Percentiles rank a stretch among this genome's conserved stretches.
phyloP scores from a whole-genome alignment of 192 early-diverging fungal genomes.

The Chytriomyces sp. region DNA sequence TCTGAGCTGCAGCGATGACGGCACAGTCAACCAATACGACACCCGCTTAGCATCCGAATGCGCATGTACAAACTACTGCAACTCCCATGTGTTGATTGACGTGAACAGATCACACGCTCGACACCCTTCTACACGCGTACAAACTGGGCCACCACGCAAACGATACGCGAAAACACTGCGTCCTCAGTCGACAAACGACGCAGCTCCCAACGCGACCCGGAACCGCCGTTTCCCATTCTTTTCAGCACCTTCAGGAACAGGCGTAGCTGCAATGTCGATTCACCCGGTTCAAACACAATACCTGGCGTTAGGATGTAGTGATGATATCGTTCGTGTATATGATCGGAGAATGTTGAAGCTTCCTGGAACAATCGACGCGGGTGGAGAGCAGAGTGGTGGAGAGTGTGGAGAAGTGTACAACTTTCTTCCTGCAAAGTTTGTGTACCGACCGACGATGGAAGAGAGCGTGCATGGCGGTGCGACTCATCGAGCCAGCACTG shows the following conservation, averaged over 20 bases:
- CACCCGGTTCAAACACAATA: conserved; percentile 23
- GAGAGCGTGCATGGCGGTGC: not conserved
- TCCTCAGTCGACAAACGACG: not conserved
- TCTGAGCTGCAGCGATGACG: conserved; percentile 30
- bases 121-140: not conserved
- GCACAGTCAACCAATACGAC: conserved; percentile 37
- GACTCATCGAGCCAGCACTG: not conserved
- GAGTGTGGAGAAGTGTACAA: conserved; percentile 21
- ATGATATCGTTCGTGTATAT: conserved; percentile 24
- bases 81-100: conserved; percentile 17
- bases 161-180: not conserved
- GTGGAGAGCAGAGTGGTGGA: not conserved
- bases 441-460: not conserved
- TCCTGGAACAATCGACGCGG: not conserved
- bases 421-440: conserved; percentile 20
- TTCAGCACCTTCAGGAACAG: not conserved
- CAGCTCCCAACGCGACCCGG: not conserved
- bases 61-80: conserved; percentile 14
- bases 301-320: conserved; percentile 32
- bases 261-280: conserved; percentile 25
- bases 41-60: conserved; percentile 19
- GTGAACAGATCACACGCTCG: conserved; percentile 21
- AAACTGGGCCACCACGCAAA: not conserved
- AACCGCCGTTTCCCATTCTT: not conserved
- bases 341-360: conserved; percentile 17